Base-by-base conservation (phyloP, 2,329 filamentous ascomycete species). In the Colletotrichum sublineola region DNA sequence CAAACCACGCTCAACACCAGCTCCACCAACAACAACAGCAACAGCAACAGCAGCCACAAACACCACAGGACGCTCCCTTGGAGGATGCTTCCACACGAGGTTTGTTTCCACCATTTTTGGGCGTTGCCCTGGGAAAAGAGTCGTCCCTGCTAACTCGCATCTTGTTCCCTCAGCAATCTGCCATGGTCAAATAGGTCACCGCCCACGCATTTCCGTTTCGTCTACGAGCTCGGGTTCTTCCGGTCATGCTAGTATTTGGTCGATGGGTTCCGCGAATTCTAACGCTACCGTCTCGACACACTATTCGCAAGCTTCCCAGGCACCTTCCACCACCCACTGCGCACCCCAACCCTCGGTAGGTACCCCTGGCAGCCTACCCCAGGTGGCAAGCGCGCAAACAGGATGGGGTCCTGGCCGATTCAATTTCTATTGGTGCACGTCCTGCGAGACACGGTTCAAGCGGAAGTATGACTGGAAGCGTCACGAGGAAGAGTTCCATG, bases 381-480 rank as follows among this genome's bases (percentile, higher is more conserved):
- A 74, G 69, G 60, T 75, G 60, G 70, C 73, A 42, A 74, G 68
- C 65, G 72, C 74, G 31, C 74, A 75, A 53, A 74, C 72, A 9
- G 74, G 74, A 36, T 75, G 74, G 74, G 74, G 74, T 24, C 74
- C 74, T 7, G 71, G 76, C 52, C 61, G 71, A 20, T 75, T 77
- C 73, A 86, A 87, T 74, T 85, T 87, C 38, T 88, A 88, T 79
- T 88, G 86, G 86, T 88, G 86, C 77, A 88, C 86, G 5, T 87
- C 86, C 24, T 88, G 86, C 79, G 89, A 92, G 78, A 91, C 90
- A 61, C 90, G 89, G 57, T 90, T 92, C 77, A 90, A 90, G 82
- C 86, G 89, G 75, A 92, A 92, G 78, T 90, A 91, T 74, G 90
- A 92, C 79, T 93, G 88, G 91, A 91, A 91, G 80, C 86, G 89